Evolutionary conservation across 345 rosid species (phyloP).

Genomic region (Rhodamnia rubescens): DNA sequence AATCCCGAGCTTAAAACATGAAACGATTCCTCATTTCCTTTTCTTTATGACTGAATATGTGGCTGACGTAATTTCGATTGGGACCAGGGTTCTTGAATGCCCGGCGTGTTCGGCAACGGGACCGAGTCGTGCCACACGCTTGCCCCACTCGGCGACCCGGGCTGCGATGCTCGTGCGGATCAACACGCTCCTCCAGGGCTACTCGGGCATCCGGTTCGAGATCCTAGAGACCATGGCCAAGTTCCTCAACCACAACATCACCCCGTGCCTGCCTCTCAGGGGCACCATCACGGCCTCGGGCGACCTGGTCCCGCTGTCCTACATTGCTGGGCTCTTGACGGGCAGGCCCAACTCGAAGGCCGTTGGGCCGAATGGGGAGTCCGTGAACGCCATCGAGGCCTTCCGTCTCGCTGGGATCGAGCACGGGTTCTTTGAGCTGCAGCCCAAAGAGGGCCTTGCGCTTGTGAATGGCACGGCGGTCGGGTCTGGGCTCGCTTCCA

Average conservation of each 20-base stretch:
- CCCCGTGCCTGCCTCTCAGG: conserved; percentile 17
- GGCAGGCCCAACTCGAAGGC: conserved; percentile 17
- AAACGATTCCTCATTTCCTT: background rate
- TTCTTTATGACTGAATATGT: background rate
- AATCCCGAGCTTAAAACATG: no score
- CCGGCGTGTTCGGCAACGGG: conserved; percentile 14
- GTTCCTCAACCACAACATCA: conserved; percentile 17
- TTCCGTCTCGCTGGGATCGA: conserved; percentile 8
- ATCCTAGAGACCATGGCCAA: conserved; percentile 15
- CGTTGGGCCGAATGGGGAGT: conserved; percentile 8
- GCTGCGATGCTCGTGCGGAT: conserved; percentile 23
- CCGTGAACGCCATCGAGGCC: conserved; percentile 3
- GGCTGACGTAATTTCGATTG: background rate
- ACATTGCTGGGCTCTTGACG: conserved; percentile 5
- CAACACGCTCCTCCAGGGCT: conserved; percentile 25
- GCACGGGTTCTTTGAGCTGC: conserved; percentile 22
- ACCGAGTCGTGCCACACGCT: conserved; percentile 14
- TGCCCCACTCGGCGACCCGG: conserved; percentile 11
- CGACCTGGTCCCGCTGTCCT: conserved; percentile 13
- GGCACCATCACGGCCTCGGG: conserved; percentile 20
- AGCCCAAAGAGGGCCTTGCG: conserved; percentile 2
- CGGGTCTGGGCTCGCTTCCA: conserved; percentile 13
- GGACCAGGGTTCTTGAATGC: conserved; percentile 25
- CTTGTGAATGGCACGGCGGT: conserved; percentile 16
- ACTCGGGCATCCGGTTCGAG: conserved; percentile 20